Evolutionary conservation across 345 rosid genomes (phyloP), one percentile per base, ranked within the genome.

Genomic region (Aethionema arabicum): DNA sequence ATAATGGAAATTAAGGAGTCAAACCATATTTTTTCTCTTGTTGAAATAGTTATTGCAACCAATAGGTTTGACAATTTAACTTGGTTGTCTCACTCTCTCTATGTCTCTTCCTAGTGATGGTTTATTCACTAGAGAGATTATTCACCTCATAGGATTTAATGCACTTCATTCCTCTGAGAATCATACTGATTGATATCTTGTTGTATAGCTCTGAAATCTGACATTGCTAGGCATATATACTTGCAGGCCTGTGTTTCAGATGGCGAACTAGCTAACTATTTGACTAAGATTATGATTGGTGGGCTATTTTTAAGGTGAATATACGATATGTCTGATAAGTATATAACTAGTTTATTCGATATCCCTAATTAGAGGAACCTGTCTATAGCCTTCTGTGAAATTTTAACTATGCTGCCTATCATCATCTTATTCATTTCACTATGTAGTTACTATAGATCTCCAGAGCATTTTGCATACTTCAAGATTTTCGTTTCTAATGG

Each of bases 231-330:
- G 51, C 61, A 59, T 64, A 62, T 55, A 59, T 79, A 56, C 57
- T 49, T 76, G 61, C 90, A 93, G 99, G 87, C 97, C 46, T 86
- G 90, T 82, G 90, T 87, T 77, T 82, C 92, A 30, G 92, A 87
- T 65, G 99, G 97, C 65, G 91, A 86, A 70, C 73, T 36, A 61
- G 82, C 88, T 47, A 88, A 77, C 62, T 79, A 80, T 69, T 80
- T 90, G 86, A 87, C 97, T 11, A 90, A 72, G 67, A 76, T 90
- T 67, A 60, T 75, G 79, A 66, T 93, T 48, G 85, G 88, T 59
- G 99, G 99, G 42, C 65, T 90, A 37, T 93, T 93, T 77, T 74
- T 93, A 68, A 90, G 99, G 99, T 89, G 72, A 77, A 32, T 5
- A 66, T 72, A 27, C 58, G 27, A 47, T 54, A 37, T 47, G 31